phyloP scores from a whole-genome alignment of 2,329 filamentous ascomycete genomes.

The Hirsutella minnesotensis region DNA sequence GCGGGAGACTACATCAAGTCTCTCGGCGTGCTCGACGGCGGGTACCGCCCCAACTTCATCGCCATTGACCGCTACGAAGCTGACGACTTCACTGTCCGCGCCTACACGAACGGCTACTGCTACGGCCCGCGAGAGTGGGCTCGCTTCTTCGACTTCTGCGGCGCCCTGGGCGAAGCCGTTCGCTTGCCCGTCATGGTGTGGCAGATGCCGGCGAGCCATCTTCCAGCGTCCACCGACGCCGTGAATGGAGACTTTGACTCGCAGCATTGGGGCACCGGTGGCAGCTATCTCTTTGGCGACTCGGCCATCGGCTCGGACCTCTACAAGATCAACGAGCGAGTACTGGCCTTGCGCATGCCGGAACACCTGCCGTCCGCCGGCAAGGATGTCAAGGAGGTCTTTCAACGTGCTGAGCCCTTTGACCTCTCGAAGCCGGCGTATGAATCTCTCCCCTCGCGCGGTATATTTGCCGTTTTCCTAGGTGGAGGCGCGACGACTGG shows the following conservation, averaged over 20 bases:
- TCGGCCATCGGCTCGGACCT: too few relatives aligned
- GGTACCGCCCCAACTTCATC: conserved; percentile 1
- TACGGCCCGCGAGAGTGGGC: conserved; percentile 3
- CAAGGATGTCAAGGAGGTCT: not conserved
- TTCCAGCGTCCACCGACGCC: not conserved
- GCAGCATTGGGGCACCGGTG: too few relatives aligned
- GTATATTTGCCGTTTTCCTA: conserved; percentile 2
- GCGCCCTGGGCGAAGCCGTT: not conserved
- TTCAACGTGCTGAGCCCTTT: not conserved
- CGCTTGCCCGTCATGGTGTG: conserved; percentile 2
- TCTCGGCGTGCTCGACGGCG: not conserved
- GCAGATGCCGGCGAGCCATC: conserved; percentile 4
- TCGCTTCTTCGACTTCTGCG: conserved; percentile 4
- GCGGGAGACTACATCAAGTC: not conserved
- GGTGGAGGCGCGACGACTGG: conserved; percentile 2
- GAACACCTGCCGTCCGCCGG: not conserved
- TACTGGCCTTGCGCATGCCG: too few relatives aligned
- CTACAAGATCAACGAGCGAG: too few relatives aligned
- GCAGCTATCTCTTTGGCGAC: too few relatives aligned
- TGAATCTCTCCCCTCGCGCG: not conserved
- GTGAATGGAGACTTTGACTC: not conserved
- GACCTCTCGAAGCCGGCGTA: not conserved
- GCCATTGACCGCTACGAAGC: conserved; percentile 4
- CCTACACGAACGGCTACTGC: conserved; percentile 2
- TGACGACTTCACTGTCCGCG: conserved; percentile 2